Conservation (phyloP, 768 basidiomycete species). For the Russula foetens region DNA sequence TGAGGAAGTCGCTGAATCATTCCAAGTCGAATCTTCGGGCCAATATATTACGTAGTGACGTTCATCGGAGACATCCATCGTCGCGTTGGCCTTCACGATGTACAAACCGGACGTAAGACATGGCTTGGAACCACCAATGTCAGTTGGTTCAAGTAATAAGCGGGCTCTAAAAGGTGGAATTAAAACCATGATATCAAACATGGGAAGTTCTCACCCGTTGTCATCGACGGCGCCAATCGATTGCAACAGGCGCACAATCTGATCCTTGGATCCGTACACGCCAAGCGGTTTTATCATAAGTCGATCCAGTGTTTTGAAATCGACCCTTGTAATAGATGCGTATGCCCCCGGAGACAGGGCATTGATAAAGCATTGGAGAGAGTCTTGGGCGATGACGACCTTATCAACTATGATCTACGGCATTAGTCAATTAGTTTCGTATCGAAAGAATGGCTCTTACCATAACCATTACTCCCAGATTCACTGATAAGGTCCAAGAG, state of each 20-base stretch:
- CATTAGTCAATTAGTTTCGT: neutral
- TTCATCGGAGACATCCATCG: constrained; percentile 14
- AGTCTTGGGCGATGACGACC: constrained; percentile 47
- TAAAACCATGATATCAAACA: neutral
- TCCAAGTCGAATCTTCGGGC: constrained; percentile 55
- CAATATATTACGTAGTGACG: constrained; percentile 46
- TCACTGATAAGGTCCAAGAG: constrained; percentile 47
- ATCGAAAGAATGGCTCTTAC: constrained; percentile 25
- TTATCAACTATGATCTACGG: constrained; percentile 40
- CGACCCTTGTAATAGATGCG: constrained; percentile 42
- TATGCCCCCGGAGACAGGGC: constrained; percentile 42
- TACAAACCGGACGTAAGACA: constrained; percentile 45
- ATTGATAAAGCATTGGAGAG: constrained; percentile 41
- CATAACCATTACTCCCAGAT: constrained; percentile 40
- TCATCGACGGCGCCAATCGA: constrained; percentile 31
- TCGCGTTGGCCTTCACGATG: constrained; percentile 24
- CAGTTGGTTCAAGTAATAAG: constrained; percentile 15
- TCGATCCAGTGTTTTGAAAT: constrained; percentile 45
- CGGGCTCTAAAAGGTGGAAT: constrained; percentile 11
- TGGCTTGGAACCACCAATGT: constrained; percentile 11
- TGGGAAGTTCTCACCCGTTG: constrained; percentile 29
- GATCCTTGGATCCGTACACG: constrained; percentile 45
- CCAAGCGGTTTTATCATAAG: constrained; percentile 42
- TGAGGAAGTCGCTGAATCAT: constrained; percentile 37
- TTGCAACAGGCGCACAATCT: constrained; percentile 40